Conservation (phyloP, 2,329 filamentous ascomycete species). For the Ciborinia camelliae region DNA sequence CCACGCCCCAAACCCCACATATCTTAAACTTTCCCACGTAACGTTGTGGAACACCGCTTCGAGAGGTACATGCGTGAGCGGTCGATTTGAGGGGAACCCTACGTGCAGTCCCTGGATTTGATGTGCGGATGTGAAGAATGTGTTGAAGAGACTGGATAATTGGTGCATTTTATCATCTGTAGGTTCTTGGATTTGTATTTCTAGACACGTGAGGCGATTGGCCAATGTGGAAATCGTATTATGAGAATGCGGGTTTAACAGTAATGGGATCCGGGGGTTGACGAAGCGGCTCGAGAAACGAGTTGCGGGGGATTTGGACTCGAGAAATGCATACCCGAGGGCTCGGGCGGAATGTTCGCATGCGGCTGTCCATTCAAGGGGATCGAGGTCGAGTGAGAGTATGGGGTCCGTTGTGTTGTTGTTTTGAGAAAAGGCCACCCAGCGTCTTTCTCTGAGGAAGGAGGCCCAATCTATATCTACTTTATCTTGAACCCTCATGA, state of each 20-base stretch:
- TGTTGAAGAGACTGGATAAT: conserved; percentile 54
- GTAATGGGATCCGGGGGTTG: conserved; percentile 55
- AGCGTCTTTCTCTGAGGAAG: conserved; percentile 44
- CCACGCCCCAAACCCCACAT: conserved; percentile 65
- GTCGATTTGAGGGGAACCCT: conserved; percentile 52
- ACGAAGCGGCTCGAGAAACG: conserved; percentile 52
- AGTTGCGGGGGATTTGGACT: conserved; percentile 50
- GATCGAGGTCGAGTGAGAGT: conserved; percentile 44
- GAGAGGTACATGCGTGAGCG: conserved; percentile 51
- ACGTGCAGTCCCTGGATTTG: conserved; percentile 62
- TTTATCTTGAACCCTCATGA: conserved; percentile 59
- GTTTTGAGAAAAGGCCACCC: conserved; percentile 24
- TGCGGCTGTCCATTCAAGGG: conserved; percentile 59
- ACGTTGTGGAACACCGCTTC: conserved; percentile 61
- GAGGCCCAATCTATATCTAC: conserved; percentile 53
- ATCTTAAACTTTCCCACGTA: conserved; percentile 57
- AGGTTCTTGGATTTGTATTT: conserved; percentile 55
- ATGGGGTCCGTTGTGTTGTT: conserved; percentile 38
- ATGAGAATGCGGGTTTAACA: conserved; percentile 47
- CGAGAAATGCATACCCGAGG: conserved; percentile 54
- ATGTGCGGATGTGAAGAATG: conserved; percentile 55
- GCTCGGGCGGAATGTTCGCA: conserved; percentile 60
- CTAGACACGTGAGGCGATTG: conserved; percentile 56
- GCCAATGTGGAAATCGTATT: conserved; percentile 50
- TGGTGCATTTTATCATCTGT: conserved; percentile 53